Conservation (phyloP, 495 filamentous ascomycete genomes). For the Penicillium odoratum region DNA sequence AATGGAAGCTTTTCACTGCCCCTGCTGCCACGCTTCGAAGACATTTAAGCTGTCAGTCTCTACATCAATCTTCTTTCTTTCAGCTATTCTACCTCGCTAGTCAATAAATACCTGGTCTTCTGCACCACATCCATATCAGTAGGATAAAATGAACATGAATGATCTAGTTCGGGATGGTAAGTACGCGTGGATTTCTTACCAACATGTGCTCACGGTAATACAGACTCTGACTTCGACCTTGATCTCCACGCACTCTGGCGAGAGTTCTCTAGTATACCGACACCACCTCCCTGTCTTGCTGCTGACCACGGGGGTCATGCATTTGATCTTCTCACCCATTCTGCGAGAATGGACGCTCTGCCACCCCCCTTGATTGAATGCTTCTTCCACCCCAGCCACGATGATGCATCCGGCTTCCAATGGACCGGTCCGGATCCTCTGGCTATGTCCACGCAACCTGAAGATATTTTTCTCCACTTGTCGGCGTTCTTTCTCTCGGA, state of each 20-base stretch:
- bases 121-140: not conserved
- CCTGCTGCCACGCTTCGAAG: not conserved
- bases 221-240: slow-evolving; percentile 9
- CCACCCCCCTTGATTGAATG: slow-evolving; percentile 7
- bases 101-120: not conserved
- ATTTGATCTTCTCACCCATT: not conserved
- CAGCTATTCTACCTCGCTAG: not conserved
- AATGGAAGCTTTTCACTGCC: not conserved
- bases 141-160: not conserved
- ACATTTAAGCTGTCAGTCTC: not conserved
- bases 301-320: not conserved
- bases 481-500: slow-evolving; percentile 6
- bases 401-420: slow-evolving; percentile 1
- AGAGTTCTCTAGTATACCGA: slow-evolving; percentile 12
- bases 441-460: slow-evolving; percentile 1
- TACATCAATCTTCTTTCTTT: not conserved
- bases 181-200: not conserved
- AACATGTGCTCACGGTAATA: not conserved
- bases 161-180: not conserved
- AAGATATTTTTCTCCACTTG: slow-evolving; percentile 10
- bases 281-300: slow-evolving; percentile 11
- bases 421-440: slow-evolving; percentile 11
- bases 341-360: not conserved
- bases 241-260: slow-evolving; percentile 10
- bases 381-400: slow-evolving; percentile 1